Base-by-base conservation (phyloP, 805 yeast species). In the Pichia manshurica region DNA sequence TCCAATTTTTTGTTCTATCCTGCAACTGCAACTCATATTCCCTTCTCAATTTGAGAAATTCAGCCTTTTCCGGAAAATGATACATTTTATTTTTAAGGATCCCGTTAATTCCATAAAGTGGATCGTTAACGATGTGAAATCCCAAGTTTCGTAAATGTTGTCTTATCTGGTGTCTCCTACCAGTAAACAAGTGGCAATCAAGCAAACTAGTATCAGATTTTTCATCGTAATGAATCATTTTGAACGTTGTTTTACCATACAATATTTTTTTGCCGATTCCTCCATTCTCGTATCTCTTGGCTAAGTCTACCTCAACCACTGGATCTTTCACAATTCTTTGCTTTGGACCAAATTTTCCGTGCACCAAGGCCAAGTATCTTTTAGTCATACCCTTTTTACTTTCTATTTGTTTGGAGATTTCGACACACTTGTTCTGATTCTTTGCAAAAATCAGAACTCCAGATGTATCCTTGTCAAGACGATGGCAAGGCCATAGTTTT, bases 141-240 rank as follows among this genome's bases (percentile, higher is more conserved):
- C 72, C 73, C 46, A 74, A 44, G 50, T 73, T 72, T 16, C 78
- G 59, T 13, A 77, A 56, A 58, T 77, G 82, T 13, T 77, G 74
- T 16, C 82, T 63, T 17, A 77, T 73, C 54, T 77, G 82, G 60
- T 77, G 82, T 66, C 68, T 73, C 43, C 72, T 67, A 0, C 82
- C 82, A 0, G 78, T 69, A 7, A 67, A 47, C 1, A 80, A 77
- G 25, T 55, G 54, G 50, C 80, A 75, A 42, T 55, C 38, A 1
- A 77, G 74, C 0, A 75, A 54, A 50, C 76, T 72, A 47, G 73
- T 47, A 31, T 63, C 49, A 3, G 50, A 32, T 3, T 51, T 46
- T 2, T 42, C 21, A 48, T 59, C 57, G 50, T 72, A 74, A 10
- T 39, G 19, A 0, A 60, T 6, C 16, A 48, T 29, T n/a, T 50